Base-by-base conservation (phyloP, 306 rosid genomes). In the Citrullus amarus region DNA sequence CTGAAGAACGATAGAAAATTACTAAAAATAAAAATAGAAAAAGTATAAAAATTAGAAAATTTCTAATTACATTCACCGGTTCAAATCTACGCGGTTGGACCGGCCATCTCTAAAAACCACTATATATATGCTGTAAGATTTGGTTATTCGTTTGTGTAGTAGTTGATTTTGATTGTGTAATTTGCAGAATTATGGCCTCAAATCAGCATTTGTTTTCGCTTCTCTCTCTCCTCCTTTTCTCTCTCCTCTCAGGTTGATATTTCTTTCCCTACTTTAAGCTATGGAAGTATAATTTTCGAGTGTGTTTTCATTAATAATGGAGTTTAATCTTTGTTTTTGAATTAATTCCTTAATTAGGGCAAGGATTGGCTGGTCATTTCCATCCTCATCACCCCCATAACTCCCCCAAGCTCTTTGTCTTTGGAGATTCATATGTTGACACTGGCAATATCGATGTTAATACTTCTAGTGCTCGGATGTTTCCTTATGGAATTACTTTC, bases 361-460 rank as follows among this genome's bases (percentile, higher is more conserved):
- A 30, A 62, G 69, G 44, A 14, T 32, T 15, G 1, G 44, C 43
- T 28, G 17, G 39, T 61, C 70, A 5, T 59, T 55, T 39, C 51
- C 13, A 46, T 66, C 75, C 44, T 69, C 69, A 28, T 75, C 36
- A 18, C 43, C 59, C 38, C 66, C 30, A 22, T 32, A 53, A 43
- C 1, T 84, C 84, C 17, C 76, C 53, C 6, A 84, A 86, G 75
- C 79, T 86, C 5, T 84, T 86, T 32, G 89, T 86, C 5, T 86
- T 86, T 28, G 87, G 89, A 16, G 89, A 86, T 76, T 86, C 87
- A 0, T 86, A 86, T 30, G 79, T 85, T 7, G 89, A 84, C 82
- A 86, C 89, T 0, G 89, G 89, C 75, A 86, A 86, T 82, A 71
- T 62, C 77, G 30, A 46, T 46, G 65, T 16, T 80, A 78, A 46